Conservation (phyloP, 768 basidiomycete genomes). For the Russula abietina region DNA sequence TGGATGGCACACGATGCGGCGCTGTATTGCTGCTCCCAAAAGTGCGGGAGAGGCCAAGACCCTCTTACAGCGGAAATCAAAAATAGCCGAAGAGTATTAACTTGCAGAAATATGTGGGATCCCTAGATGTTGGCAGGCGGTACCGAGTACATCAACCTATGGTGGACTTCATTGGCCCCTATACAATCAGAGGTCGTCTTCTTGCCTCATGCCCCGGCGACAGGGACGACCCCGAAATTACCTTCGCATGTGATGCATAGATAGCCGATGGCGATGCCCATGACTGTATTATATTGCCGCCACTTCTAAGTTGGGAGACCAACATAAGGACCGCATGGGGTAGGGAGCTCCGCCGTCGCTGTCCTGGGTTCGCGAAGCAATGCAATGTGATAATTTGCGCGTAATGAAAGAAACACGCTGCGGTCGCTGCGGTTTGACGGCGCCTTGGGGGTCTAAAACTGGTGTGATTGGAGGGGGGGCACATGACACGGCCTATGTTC, state of each 20-base stretch:
- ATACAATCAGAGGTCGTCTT: not conserved
- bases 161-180: not conserved
- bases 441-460: not conserved
- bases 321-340: not conserved
- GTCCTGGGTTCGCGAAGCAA: not conserved
- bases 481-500: not conserved
- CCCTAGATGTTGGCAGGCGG: not conserved
- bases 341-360: not conserved
- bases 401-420: not conserved
- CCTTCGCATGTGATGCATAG: not conserved
- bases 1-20: not conserved
- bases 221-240: not conserved
- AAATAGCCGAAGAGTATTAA: not conserved
- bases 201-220: not conserved
- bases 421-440: not conserved
- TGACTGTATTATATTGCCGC: not conserved
- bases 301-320: not conserved
- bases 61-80: not conserved
- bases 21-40: not conserved
- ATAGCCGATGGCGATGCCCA: not conserved
- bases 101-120: not conserved
- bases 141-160: slow-evolving; percentile 1
- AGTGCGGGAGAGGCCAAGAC: not conserved
- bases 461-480: not conserved
- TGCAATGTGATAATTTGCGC: slow-evolving; percentile 1